These are phyloP conservation scores for Saccharomyces jurei DNA, from an alignment of 805 yeast genomes.

Conservation along the genomic window DNA sequence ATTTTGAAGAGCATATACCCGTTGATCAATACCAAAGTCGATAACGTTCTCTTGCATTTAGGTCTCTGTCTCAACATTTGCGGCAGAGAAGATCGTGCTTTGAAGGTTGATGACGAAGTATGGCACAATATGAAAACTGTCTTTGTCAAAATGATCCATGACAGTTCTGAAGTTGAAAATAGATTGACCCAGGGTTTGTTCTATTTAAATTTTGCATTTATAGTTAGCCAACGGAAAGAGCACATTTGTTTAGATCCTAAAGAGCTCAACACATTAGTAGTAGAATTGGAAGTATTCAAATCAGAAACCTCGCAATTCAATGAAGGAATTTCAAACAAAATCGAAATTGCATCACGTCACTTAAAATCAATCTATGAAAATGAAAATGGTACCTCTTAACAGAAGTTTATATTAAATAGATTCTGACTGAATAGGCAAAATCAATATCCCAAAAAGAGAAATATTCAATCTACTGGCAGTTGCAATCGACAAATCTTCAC, in stretches of 20 bases:
- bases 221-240: slow-evolving; percentile 2
- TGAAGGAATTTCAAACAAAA: slow-evolving; percentile 9
- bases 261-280: neutral
- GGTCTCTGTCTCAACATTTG: slow-evolving; percentile 14
- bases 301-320: slow-evolving; percentile 7
- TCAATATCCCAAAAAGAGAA: neutral
- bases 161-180: neutral
- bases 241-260: neutral
- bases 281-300: slow-evolving; percentile 4
- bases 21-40: neutral
- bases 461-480: neutral
- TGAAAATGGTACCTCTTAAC: neutral
- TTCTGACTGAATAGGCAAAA: neutral
- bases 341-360: slow-evolving; percentile 4
- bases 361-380: slow-evolving; percentile 1
- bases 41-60: slow-evolving; percentile 12
- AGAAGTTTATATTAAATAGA: neutral
- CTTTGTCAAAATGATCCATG: neutral
- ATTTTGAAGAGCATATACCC: slow-evolving; percentile 3
- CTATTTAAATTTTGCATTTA: slow-evolving; percentile 12
- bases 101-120: neutral
- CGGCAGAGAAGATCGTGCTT: neutral
- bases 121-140: neutral
- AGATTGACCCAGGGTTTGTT: slow-evolving; percentile 8
- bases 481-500: neutral